Conservation (phyloP, 495 filamentous ascomycete genomes). For the Thozetella sp. region DNA sequence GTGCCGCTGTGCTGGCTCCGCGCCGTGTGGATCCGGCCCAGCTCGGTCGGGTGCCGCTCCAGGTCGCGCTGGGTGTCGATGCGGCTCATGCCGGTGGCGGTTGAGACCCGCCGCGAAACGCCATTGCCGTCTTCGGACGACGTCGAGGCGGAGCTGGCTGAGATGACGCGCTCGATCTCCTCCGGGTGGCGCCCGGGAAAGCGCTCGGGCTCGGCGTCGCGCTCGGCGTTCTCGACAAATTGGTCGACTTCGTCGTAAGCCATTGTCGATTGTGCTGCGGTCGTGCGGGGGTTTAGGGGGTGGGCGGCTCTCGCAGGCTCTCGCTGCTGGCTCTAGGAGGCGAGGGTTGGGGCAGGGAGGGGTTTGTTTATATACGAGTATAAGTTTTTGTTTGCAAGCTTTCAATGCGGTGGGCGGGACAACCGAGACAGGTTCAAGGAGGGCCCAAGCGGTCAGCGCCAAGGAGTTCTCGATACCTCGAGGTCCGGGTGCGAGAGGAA, state of each 20-base stretch:
- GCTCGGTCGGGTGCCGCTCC: conserved; percentile 72
- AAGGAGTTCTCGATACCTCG: no score
- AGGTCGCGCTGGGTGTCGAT: conserved; percentile 67
- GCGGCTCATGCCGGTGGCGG: conserved; percentile 47
- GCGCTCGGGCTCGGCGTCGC: conserved; percentile 27
- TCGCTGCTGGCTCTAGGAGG: no score
- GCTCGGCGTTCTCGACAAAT: conserved; percentile 51
- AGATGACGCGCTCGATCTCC: conserved; percentile 50
- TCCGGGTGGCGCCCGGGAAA: conserved; percentile 32
- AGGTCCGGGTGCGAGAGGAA: no score
- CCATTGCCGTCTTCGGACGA: conserved; percentile 28
- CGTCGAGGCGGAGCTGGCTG: conserved; percentile 52
- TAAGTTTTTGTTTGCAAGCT: no score
- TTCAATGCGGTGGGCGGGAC: no score
- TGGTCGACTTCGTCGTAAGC: conserved; percentile 54
- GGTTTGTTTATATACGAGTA: no score
- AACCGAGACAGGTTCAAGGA: no score
- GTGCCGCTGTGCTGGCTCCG: conserved; percentile 75
- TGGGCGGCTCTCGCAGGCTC: no score
- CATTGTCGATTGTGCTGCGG: conserved; percentile 12
- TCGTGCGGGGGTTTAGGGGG: neutral
- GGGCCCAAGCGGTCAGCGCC: no score
- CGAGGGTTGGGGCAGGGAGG: no score
- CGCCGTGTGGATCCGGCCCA: conserved; percentile 76
- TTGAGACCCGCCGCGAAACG: conserved; percentile 7